Base-by-base conservation (phyloP, 495 filamentous ascomycete species). In the Lasiosphaeriaceae sp. region DNA sequence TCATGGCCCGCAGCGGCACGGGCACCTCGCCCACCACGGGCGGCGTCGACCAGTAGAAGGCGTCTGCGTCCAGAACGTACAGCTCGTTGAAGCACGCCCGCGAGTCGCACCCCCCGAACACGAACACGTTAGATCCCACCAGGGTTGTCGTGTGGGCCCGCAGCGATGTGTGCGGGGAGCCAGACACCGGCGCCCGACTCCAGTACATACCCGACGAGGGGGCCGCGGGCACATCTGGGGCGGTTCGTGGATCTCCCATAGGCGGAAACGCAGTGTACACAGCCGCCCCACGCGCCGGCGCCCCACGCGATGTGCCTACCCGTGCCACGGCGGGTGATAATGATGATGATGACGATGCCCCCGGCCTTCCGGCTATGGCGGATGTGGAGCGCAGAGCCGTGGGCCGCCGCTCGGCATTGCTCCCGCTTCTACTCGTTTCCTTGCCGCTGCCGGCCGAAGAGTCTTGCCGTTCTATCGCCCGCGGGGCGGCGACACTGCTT, bases 151-250 rank as follows among this genome's bases (percentile, higher is more conserved):
- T 86, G 69, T 87, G 84, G 22, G 84, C 84, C 35, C 84, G 80
- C 41, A 86, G 67, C 9, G 82, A 74, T 19, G 77, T 80, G 57
- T 83, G 82, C 34, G 81, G 65, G 14, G 77, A 65, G 11, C 84
- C 84, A 4, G 82, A 84, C 9, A 76, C 71, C 2, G 78, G 79
- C 16, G 83, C 83, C 41, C 75, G 77, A 51, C 80, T 83, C 84
- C 84, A 87, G 71, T 87, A 87, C 84, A 87, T 87, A 46, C 84
- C 84, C 44, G 80, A 82, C 17, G 84, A 80, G n/a, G 84, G 84
- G 11, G 84, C 82, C 2, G 76, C 71, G 4, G 75, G 77, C 20
- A 86, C 83, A 46, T 85, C 77, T 12, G 81, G 77, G 12, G 81
- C 80, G 17, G 76, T 83, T 24, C 71, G 66, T 8, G 82, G 77